Conservation (phyloP, 2,329 filamentous ascomycete species). For the Magnaporthiopsis poae region DNA sequence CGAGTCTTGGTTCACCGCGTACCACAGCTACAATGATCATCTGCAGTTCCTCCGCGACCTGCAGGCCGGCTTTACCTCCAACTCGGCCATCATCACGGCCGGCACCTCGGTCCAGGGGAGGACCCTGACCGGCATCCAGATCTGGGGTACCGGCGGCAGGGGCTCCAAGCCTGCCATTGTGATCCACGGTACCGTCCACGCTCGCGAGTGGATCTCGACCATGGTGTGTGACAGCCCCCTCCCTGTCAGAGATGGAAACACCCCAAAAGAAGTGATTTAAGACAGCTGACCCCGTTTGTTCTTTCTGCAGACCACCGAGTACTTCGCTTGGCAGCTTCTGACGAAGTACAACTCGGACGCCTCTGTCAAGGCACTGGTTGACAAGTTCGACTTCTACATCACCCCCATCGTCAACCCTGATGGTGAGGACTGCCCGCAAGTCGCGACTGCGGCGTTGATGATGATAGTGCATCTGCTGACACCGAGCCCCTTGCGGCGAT, state of each 20-base stretch:
- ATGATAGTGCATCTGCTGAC: neutral
- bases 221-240: constrained; percentile 30
- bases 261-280: neutral
- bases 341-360: constrained; percentile 31
- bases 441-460: neutral
- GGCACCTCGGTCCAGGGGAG: constrained; percentile 36
- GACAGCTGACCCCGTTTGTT: neutral
- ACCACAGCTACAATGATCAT: constrained; percentile 45
- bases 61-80: constrained; percentile 31
- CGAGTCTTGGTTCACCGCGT: constrained; percentile 41
- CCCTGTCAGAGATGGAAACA: neutral
- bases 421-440: constrained; percentile 22
- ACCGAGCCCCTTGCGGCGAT: constrained; percentile 8
- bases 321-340: constrained; percentile 41
- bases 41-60: constrained; percentile 37
- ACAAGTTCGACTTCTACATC: constrained; percentile 58
- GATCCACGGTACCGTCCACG: constrained; percentile 49
- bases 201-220: constrained; percentile 50
- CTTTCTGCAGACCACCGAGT: constrained; percentile 31
- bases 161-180: constrained; percentile 40
- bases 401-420: constrained; percentile 54
- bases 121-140: constrained; percentile 51
- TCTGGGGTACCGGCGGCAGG: constrained; percentile 37
- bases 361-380: constrained; percentile 36
- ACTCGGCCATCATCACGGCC: constrained; percentile 37